A percentile compares a stretch with the other conserved stretches of the same genome.
phyloP scores from a whole-genome alignment of 83 land plant species.

The Picea abies region DNA sequence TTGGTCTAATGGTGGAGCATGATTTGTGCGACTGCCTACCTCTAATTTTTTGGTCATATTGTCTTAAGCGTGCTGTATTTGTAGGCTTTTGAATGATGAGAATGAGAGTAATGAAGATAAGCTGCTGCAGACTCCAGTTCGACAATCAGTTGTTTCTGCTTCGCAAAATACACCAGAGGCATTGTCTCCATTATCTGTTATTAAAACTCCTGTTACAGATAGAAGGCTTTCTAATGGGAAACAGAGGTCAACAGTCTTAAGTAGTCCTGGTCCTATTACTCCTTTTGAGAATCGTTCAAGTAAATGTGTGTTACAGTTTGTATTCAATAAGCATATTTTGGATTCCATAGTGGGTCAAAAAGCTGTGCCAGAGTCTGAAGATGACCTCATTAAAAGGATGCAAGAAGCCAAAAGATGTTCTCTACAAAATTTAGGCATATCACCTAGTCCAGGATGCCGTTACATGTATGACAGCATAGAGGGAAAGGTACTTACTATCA shows the following conservation, averaged over 20 bases:
- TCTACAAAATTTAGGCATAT: constrained; percentile 42
- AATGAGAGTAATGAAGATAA: constrained; percentile 35
- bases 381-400: constrained; percentile 70
- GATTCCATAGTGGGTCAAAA: constrained; percentile 17
- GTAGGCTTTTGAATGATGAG: constrained; percentile 55
- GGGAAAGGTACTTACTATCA: constrained; percentile 58
- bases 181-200: constrained; percentile 16
- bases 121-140: constrained; percentile 33
- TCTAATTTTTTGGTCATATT: background rate
- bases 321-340: constrained; percentile 43
- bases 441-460: constrained; percentile 64
- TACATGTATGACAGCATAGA: constrained; percentile 89
- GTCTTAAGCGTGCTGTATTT: background rate
- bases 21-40: no score
- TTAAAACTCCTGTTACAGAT: constrained; percentile 28
- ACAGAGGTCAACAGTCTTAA: constrained; percentile 15
- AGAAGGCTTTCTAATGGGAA: constrained; percentile 21
- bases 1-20: background rate
- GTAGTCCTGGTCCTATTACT: constrained; percentile 49
- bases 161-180: constrained; percentile 13
- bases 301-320: constrained; percentile 64
- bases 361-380: constrained; percentile 37
- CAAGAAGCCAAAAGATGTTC: constrained; percentile 54
- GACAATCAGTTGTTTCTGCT: constrained; percentile 6
- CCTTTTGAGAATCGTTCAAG: constrained; percentile 75